Evolutionary conservation across 129 eudicot genomes (phyloP).

Genomic region (Centella asiatica): DNA sequence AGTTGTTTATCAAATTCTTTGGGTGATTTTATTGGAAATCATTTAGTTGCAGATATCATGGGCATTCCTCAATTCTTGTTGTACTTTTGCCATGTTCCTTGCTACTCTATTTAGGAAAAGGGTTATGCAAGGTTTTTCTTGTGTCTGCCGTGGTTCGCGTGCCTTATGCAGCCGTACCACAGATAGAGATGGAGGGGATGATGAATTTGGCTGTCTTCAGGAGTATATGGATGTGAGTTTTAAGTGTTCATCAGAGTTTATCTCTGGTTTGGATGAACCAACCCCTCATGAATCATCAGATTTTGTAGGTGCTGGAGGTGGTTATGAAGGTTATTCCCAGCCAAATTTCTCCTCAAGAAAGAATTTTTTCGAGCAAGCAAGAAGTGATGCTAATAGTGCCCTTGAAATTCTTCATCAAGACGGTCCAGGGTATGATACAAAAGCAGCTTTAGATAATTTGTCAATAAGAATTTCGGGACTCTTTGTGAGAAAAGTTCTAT

Average conservation of each 20-base stretch:
- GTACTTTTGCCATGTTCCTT: conserved; percentile 43
- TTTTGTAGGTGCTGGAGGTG: conserved; percentile 19
- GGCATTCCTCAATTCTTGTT: conserved; percentile 20
- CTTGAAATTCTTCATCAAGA: conserved; percentile 55
- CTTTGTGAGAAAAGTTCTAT: conserved; percentile 65
- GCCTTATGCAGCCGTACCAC: conserved; percentile 34
- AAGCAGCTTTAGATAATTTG: conserved; percentile 37
- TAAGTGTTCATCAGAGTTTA: conserved; percentile 25
- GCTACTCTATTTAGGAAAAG: conserved; percentile 44
- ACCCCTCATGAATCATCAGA: conserved; percentile 12
- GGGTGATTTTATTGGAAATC: conserved; percentile 10
- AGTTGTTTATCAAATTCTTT: conserved; percentile 7
- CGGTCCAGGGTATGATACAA: conserved; percentile 60
- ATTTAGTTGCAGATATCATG: conserved; percentile 22
- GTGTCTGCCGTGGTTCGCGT: conserved; percentile 32
- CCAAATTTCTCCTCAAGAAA: conserved; percentile 19
- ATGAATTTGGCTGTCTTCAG: conserved; percentile 49
- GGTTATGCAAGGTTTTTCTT: conserved; percentile 22
- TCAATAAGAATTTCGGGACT: conserved; percentile 43
- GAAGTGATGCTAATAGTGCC: conserved; percentile 38
- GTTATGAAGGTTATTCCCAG: conserved; percentile 22
- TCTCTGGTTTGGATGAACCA: conserved; percentile 16
- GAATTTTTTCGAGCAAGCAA: conserved; percentile 31
- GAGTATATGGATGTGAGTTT: conserved; percentile 32
- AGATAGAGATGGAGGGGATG: conserved; percentile 23